Evolutionary conservation across 2,329 filamentous ascomycete species (phyloP).

Genomic region (Fusarium sp.): DNA sequence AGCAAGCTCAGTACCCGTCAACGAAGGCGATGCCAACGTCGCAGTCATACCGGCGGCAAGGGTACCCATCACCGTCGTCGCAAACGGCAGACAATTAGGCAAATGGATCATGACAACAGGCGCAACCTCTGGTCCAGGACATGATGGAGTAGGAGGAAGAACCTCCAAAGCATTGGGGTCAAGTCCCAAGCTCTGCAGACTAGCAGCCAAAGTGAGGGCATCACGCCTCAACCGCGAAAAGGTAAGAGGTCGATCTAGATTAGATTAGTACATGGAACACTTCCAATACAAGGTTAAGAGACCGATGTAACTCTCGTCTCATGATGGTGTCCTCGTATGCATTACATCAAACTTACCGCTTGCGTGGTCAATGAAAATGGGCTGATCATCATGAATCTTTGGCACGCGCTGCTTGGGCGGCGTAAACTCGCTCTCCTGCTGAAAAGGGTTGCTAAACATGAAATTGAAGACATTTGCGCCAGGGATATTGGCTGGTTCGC

Average conservation of each 20-base stretch:
- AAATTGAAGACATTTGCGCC: slow-evolving; percentile 52
- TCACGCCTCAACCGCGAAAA: slow-evolving; percentile 50
- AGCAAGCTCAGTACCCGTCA: slow-evolving; percentile 54
- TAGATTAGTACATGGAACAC: slow-evolving; percentile 7
- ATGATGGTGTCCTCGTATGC: not conserved
- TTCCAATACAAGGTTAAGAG: not conserved
- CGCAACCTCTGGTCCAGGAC: slow-evolving; percentile 53
- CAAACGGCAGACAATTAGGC: slow-evolving; percentile 57
- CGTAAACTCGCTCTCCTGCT: slow-evolving; percentile 45
- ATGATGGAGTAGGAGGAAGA: slow-evolving; percentile 56
- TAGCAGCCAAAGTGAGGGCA: slow-evolving; percentile 52
- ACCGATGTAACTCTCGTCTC: not conserved
- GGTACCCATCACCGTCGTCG: slow-evolving; percentile 51
- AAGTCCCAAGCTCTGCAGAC: slow-evolving; percentile 52
- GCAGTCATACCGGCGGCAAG: slow-evolving; percentile 56
- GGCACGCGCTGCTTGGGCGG: slow-evolving; percentile 48
- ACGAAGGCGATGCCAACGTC: slow-evolving; percentile 54
- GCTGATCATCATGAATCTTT: slow-evolving; percentile 48
- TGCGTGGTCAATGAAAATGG: slow-evolving; percentile 56
- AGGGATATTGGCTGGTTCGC: slow-evolving; percentile 33
- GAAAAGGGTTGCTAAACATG: slow-evolving; percentile 54
- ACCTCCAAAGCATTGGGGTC: slow-evolving; percentile 49
- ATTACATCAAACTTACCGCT: slow-evolving; percentile 46
- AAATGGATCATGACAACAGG: slow-evolving; percentile 58
- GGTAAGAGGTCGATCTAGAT: slow-evolving; percentile 52